A percentile compares a stretch with the other conserved stretches of the same genome.
phyloP scores from a whole-genome alignment of 2,329 filamentous ascomycete species.

The Fusarium avenaceum region DNA sequence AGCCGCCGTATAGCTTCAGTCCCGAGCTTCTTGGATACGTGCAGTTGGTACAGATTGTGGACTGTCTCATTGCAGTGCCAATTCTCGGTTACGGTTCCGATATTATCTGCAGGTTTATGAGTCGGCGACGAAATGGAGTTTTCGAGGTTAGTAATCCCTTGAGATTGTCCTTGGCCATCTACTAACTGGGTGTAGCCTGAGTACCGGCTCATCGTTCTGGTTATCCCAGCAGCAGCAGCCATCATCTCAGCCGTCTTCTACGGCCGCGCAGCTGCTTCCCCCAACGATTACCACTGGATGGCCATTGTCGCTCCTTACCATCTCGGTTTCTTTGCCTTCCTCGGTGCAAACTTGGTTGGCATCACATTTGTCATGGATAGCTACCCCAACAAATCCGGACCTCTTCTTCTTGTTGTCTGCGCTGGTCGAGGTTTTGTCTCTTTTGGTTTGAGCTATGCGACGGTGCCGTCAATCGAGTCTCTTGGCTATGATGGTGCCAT shows the following conservation, averaged over 20 bases:
- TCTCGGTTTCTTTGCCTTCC: conserved; percentile 16
- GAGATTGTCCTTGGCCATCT: rapidly evolving
- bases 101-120: conserved; percentile 14
- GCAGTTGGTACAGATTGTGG: conserved; percentile 2
- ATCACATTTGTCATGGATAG: conserved; percentile 24
- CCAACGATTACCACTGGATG: conserved; percentile 16
- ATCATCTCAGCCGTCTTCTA: conserved; percentile 15
- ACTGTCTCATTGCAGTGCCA: conserved; percentile 10
- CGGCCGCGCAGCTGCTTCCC: conserved; percentile 3
- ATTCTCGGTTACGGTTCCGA: conserved; percentile 12
- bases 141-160: neutral
- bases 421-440: conserved; percentile 12
- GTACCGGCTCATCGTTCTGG: conserved; percentile 5
- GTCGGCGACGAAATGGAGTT: conserved; percentile 3
- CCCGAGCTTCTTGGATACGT: conserved; percentile 8
- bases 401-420: conserved; percentile 4
- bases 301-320: conserved; percentile 12
- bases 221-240: neutral
- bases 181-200: neutral
- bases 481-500: conserved; percentile 16
- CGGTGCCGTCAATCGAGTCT: conserved; percentile 11
- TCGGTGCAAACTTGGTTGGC: conserved; percentile 4
- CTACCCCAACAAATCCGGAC: conserved; percentile 15
- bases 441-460: conserved; percentile 5
- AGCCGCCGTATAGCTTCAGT: neutral